Percentiles rank a stretch among this genome's conserved stretches.
Conservation (phyloP, 2,329 filamentous ascomycete species). For the Scorias spongiosa region DNA sequence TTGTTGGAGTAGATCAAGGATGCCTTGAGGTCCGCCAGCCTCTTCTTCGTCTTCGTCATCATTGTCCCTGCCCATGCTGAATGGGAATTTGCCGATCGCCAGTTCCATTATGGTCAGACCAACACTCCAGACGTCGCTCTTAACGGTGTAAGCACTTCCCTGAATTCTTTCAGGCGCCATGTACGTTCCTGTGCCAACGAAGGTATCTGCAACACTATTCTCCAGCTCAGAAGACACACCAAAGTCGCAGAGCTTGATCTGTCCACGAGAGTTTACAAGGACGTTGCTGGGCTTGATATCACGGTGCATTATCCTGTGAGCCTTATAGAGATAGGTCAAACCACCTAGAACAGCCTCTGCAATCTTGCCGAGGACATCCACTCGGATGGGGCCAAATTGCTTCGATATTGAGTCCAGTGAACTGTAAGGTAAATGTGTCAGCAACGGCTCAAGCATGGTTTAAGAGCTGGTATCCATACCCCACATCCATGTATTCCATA, state of each 20-base stretch:
- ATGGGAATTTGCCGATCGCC: slow-evolving; percentile 93
- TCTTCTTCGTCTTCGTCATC: slow-evolving; percentile 59
- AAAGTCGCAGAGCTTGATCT: slow-evolving; percentile 97
- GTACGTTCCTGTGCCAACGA: slow-evolving; percentile 96
- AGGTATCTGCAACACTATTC: slow-evolving; percentile 95
- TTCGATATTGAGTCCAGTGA: slow-evolving; percentile 87
- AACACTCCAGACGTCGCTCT: slow-evolving; percentile 98
- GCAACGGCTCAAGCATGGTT: not conserved
- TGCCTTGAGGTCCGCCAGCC: slow-evolving; percentile 66
- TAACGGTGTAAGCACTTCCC: slow-evolving; percentile 91
- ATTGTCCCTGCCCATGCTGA: slow-evolving; percentile 67
- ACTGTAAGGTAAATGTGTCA: slow-evolving; percentile 31
- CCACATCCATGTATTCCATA: slow-evolving; percentile 99
- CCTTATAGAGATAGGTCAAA: slow-evolving; percentile 84
- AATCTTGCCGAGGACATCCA: slow-evolving; percentile 95
- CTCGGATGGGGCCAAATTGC: slow-evolving; percentile 85
- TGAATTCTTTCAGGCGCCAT: slow-evolving; percentile 98
- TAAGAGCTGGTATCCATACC: slow-evolving; percentile 43
- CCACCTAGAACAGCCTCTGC: slow-evolving; percentile 89
- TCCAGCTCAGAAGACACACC: slow-evolving; percentile 96
- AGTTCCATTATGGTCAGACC: slow-evolving; percentile 91
- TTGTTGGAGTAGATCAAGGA: slow-evolving; percentile 87
- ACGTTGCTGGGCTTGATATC: slow-evolving; percentile 99
- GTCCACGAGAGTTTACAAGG: slow-evolving; percentile 80
- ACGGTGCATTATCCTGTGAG: slow-evolving; percentile 96